Percentiles rank a stretch among this genome's conserved stretches.
Conservation (phyloP, 495 filamentous ascomycete genomes). For the Xylaria cubensis region DNA sequence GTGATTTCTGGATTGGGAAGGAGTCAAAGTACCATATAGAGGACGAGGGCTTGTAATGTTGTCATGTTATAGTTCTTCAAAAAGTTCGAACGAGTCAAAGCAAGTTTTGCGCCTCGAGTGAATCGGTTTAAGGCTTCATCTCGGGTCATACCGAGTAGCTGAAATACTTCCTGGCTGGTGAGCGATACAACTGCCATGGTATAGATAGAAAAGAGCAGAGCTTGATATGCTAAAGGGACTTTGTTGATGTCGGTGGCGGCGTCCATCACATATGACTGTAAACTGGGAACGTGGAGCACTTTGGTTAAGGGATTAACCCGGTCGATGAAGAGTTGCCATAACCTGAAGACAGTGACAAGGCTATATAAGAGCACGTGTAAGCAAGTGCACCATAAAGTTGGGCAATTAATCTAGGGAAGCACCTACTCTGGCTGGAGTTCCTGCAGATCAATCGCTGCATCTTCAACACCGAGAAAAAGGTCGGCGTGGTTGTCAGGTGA, state of each 20-base stretch:
- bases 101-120: constrained; percentile 40
- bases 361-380: constrained; percentile 31
- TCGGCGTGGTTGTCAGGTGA: constrained; percentile 25
- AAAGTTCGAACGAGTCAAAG: constrained; percentile 46
- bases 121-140: constrained; percentile 36
- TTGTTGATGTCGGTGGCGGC: constrained; percentile 45
- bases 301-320: constrained; percentile 65
- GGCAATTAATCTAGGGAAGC: background rate
- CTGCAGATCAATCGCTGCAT: constrained; percentile 20
- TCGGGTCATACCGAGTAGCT: constrained; percentile 43
- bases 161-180: constrained; percentile 40
- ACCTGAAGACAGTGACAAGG: constrained; percentile 36
- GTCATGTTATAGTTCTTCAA: constrained; percentile 60
- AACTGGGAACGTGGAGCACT: constrained; percentile 60
- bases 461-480: constrained; percentile 24
- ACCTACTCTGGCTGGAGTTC: constrained; percentile 25
- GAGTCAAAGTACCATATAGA: constrained; percentile 54
- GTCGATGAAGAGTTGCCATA: constrained; percentile 43
- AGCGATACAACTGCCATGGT: constrained; percentile 42
- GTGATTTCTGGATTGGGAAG: background rate
- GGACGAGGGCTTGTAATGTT: constrained; percentile 64
- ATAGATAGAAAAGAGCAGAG: constrained; percentile 50
- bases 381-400: background rate
- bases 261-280: constrained; percentile 46
- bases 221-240: constrained; percentile 42